Evolutionary conservation across 2,329 filamentous ascomycete species (phyloP).

Genomic region (Fonsecaea multimorphosa): DNA sequence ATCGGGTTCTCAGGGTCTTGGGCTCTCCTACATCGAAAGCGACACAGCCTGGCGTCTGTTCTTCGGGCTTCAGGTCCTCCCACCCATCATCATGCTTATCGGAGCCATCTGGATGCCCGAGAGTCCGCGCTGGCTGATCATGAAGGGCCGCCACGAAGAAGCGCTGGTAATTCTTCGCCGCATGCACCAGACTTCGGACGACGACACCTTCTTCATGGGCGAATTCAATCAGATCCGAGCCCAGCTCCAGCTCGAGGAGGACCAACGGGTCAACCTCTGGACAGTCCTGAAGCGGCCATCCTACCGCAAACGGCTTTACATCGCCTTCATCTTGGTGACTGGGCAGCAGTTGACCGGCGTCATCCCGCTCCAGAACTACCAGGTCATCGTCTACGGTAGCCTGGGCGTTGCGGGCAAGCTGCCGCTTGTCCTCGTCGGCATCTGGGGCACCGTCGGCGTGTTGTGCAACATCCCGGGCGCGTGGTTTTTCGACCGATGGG

Average conservation of each 20-base stretch:
- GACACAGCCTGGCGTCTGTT: slow-evolving; percentile 10
- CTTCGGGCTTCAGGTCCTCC: slow-evolving; percentile 21
- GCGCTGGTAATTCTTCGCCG: slow-evolving; percentile 4
- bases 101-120: slow-evolving; percentile 21
- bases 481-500: not conserved
- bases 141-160: slow-evolving; percentile 18
- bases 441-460: not conserved
- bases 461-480: not conserved
- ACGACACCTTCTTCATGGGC: slow-evolving; percentile 13
- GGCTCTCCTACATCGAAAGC: slow-evolving; percentile 14
- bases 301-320: slow-evolving; percentile 9
- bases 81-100: not conserved
- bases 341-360: slow-evolving; percentile 3
- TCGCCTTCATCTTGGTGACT: slow-evolving; percentile 8
- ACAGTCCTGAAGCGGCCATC: slow-evolving; percentile 9
- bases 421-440: slow-evolving; percentile 1
- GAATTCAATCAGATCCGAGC: slow-evolving; percentile 23
- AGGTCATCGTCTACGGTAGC: slow-evolving; percentile 1
- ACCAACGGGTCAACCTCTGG: not conserved
- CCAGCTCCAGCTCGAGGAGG: slow-evolving; percentile 15
- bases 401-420: not conserved
- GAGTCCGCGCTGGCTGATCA: slow-evolving; percentile 17
- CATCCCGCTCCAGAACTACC: slow-evolving; percentile 10
- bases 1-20: slow-evolving; percentile 4
- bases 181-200: slow-evolving; percentile 13